Base-by-base conservation (phyloP, 139 green algal species). In the Chloropicon primus region DNA sequence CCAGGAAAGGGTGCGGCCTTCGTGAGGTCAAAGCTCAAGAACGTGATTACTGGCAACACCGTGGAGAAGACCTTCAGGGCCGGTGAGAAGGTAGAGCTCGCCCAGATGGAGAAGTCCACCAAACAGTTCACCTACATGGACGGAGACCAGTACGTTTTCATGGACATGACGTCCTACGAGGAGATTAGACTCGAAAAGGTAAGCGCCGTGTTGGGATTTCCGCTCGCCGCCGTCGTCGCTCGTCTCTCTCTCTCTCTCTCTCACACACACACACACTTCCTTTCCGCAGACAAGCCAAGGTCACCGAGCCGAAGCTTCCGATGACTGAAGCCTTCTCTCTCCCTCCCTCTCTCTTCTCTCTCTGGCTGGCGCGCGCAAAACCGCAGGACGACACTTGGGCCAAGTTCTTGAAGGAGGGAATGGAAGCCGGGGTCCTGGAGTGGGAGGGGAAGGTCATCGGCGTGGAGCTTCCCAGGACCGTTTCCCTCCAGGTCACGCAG, bases 1-100 rank as follows among this genome's bases (percentile, higher is more conserved):
- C 96, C 96, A 27, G 96, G 96, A 54, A 99, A 98, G 82, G 96
- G 95, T 5, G 85, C 92, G 2, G 94, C 96, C 1, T 99, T 99
- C 82, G 94, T 99, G 72, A 89, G 96, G 41, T 90, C 93, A 24
- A 99, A 98, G 89, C 85, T 99, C 0, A 96, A 94, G 79, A 98
- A 98, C 87, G 95, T 91, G 80, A 82, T 98, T 27, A 97, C 91
- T 0, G 87, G 87, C 2, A 93, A 90, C 80, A 91, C 88, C 1
- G 84, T 96, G 0, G 95, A 98, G 74, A 93, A 94, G 82, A 99
- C 96, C 0, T 99, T 98, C 86, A 17, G 74, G 1, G 94, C 91
- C 25, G 95, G 95, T 0, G 96, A 98, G 85, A 86, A 73, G n/a
- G 80, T 98, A 25, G 74, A 81, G 26, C 17, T 62, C 80, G 91